These are phyloP conservation scores for Pichia occidentalis DNA, from an alignment of 805 yeast genomes.

Conservation along the genomic window DNA sequence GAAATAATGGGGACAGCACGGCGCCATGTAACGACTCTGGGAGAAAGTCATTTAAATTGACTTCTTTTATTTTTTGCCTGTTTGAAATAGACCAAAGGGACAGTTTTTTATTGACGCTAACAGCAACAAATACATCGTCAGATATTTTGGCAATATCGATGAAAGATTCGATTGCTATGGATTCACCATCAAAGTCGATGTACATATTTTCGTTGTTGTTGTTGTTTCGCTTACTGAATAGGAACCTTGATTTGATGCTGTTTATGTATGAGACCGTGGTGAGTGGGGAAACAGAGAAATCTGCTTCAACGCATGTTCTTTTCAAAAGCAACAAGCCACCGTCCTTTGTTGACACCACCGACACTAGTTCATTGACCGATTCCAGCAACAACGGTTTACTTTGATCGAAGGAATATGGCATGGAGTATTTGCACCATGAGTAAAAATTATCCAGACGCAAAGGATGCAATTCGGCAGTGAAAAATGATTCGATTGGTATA, in stretches of 20 bases:
- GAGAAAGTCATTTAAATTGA: slow-evolving; percentile 20
- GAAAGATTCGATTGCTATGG: slow-evolving; percentile 22
- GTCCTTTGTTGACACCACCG: slow-evolving; percentile 61
- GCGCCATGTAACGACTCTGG: slow-evolving; percentile 19
- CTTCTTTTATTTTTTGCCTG: slow-evolving; percentile 22
- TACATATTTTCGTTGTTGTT: too few species aligned
- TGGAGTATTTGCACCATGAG: slow-evolving; percentile 62
- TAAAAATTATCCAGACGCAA: slow-evolving; percentile 26
- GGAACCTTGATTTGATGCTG: slow-evolving; percentile 27
- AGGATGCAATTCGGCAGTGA: slow-evolving; percentile 12
- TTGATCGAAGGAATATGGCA: slow-evolving; percentile 58
- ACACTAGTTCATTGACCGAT: slow-evolving; percentile 37
- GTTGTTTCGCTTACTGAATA: slow-evolving; percentile 12
- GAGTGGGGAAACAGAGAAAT: slow-evolving; percentile 33
- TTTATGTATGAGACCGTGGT: slow-evolving; percentile 44
- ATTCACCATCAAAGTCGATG: slow-evolving; percentile 18
- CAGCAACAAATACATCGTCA: slow-evolving; percentile 29
- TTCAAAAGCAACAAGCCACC: slow-evolving; percentile 65
- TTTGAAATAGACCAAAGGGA: slow-evolving; percentile 53
- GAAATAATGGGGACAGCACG: slow-evolving; percentile 16
- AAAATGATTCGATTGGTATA: slow-evolving; percentile 40
- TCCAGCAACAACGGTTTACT: slow-evolving; percentile 49
- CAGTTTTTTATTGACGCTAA: slow-evolving; percentile 47
- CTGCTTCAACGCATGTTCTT: slow-evolving; percentile 23
- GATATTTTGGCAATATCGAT: slow-evolving; percentile 16